Evolutionary conservation across 352 stramenopile genomes (phyloP), one percentile per base, ranked within the genome.

Genomic region (Globisporangium radiosum): DNA sequence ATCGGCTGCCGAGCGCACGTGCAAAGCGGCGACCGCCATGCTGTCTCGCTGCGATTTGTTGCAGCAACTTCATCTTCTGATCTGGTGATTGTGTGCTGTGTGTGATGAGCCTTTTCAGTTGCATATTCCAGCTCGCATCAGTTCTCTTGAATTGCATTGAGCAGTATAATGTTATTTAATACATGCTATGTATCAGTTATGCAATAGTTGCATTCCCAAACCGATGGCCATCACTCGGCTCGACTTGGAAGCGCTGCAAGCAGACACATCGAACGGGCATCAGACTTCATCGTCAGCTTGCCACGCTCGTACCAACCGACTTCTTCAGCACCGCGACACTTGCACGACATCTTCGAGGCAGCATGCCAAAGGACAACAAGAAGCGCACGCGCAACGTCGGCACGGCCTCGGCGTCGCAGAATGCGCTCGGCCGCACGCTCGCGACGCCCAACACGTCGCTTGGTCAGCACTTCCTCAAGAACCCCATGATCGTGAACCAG

Each of bases 381-480:
- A 95, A 95, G 64, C 85, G 85, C 37, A 70, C 79, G 52, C 83
- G 84, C 62, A 85, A 77, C 60, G 75, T 81, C 44, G 75, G 70
- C 61, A 88, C 85, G 52, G 76, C 76, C 10, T 71, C 80, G 1
- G 83, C 81, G 1, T 70, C 85, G 63, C 85, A 95, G 63, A 92
- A 95, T 60, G 77, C 75, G 48, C 75, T 90, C 25, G 85, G 85
- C 1, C 85, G 87, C 48, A 98, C 95, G 64, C 76, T 99, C n/a
- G 93, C 97, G 64, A 93, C 94, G 57, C 91, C 95, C 64, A 99
- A 99, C 76, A 99, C 94, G 36, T 95, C 88, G 15, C 75, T 99
- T 37, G 97, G 98, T 39, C 97, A 99, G 88, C 96, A 99, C 77
- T 99, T 99, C 65, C 85, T 99, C 48, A 99, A 99, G 71, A 99